A percentile compares a stretch with the other conserved stretches of the same genome.
phyloP scores from a whole-genome alignment of 805 yeast species.

The Candida orba region DNA sequence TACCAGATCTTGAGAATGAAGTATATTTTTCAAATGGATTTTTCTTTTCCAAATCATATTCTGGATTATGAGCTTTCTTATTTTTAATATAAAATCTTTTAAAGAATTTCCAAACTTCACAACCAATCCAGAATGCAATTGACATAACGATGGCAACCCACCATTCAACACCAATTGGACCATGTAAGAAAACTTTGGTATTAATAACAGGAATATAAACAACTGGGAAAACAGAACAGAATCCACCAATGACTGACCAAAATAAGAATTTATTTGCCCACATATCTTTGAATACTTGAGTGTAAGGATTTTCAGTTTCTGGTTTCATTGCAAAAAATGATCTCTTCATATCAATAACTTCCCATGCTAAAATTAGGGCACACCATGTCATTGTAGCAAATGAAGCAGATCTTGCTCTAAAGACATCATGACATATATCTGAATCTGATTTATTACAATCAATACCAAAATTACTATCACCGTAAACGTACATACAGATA shows the following conservation, averaged over 20 bases:
- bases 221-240: constrained; percentile 68
- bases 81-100: constrained; percentile 50
- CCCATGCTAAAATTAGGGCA: constrained; percentile 77
- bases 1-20: constrained; percentile 47
- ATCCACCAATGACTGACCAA: constrained; percentile 73
- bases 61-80: constrained; percentile 46
- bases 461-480: constrained; percentile 56
- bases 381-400: constrained; percentile 80
- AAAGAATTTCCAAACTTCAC: constrained; percentile 60
- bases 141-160: constrained; percentile 61
- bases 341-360: constrained; percentile 62
- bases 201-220: constrained; percentile 87
- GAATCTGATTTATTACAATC: constrained; percentile 50
- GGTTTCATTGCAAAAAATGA: constrained; percentile 70
- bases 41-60: constrained; percentile 52
- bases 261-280: constrained; percentile 73
- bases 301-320: constrained; percentile 50
- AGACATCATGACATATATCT: constrained; percentile 52
- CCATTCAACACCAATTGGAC: constrained; percentile 73
- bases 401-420: constrained; percentile 67
- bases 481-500: constrained; percentile 58
- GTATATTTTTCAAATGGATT: constrained; percentile 60
- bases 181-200: constrained; percentile 64
- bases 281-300: constrained; percentile 54
- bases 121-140: constrained; percentile 46